Evolutionary conservation across 2,329 filamentous ascomycete genomes (phyloP), one percentile per base, ranked within the genome.

Genomic region (Calonectria pteridis): DNA sequence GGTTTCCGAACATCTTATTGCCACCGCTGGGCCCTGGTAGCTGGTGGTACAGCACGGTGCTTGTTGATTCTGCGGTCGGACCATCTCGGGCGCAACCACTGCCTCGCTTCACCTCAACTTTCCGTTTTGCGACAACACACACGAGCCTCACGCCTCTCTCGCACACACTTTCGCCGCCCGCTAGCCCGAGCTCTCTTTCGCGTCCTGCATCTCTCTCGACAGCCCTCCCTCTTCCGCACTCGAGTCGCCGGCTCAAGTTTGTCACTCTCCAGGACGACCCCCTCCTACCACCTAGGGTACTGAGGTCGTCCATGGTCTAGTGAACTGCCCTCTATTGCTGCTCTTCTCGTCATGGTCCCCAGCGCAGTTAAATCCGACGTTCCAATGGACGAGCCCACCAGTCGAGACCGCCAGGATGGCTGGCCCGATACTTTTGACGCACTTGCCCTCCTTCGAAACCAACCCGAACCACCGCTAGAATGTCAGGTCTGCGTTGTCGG

Each of bases 401-500:
- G 64, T 55, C 79, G 79, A 67, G 79, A 80, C 70, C 79, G 79
- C 69, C 79, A 79, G 70, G 81, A 82, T 71, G 78, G 75, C 26
- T 81, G 79, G 53, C 78, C 85, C 65, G 80, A 83, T 64, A 82
- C 82, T 69, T 84, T 86, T 72, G 87, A 88, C 76, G 85, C 86
- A 65, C 83, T 90, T 53, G 87, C 88, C 46, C 84, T 88, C 63
- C 84, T 90, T 31, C 83, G 87, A 77, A 89, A 86, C 81, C 85
- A 87, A 77, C 87, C 86, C 67, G 85, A 87, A 75, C 83, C 85
- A n/a, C 86, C 87, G 20, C 81, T 85, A 37, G 84, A 86, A 76
- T 86, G 85, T 59, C 85, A 87, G 76, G 88, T 89, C 37, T 88
- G 88, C 76, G 85, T 91, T 66, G 87, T 91, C 69, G 89, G 89